Evolutionary conservation across 2,329 filamentous ascomycete genomes (phyloP).

Genomic region (Trichoderma afroharzianum): DNA sequence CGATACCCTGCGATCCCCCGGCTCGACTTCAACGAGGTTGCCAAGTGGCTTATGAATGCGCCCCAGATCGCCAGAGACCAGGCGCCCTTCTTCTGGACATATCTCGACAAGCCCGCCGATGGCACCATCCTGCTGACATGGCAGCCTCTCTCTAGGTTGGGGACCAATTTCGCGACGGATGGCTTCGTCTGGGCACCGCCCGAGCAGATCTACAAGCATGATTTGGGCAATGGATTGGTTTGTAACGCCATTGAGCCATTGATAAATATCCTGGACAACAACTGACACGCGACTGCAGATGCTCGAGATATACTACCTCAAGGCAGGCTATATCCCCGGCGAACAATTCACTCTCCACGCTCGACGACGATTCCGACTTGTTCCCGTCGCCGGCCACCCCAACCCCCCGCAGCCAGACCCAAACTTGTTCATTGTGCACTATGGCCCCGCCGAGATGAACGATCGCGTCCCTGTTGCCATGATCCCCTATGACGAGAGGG

Average conservation of each 20-base stretch:
- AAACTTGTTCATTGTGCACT: conserved; percentile 87
- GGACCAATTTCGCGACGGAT: conserved; percentile 78
- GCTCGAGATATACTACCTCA: conserved; percentile 84
- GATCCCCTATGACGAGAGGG: conserved; percentile 61
- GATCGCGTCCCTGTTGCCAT: conserved; percentile 68
- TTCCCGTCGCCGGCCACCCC: conserved; percentile 66
- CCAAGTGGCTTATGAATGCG: conserved; percentile 78
- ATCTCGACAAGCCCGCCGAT: conserved; percentile 76
- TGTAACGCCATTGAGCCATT: conserved; percentile 24
- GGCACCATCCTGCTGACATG: conserved; percentile 82
- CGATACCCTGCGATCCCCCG: conserved; percentile 72
- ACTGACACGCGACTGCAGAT: conserved; percentile 49
- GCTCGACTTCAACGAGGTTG: conserved; percentile 71
- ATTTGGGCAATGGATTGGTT: conserved; percentile 61
- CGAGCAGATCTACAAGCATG: conserved; percentile 73
- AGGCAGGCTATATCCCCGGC: conserved; percentile 72
- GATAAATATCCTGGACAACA: not conserved
- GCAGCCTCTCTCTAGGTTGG: conserved; percentile 73
- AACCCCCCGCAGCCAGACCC: conserved; percentile 71
- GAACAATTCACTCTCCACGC: conserved; percentile 74
- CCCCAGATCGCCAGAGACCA: conserved; percentile 81
- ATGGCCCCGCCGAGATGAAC: conserved; percentile 70
- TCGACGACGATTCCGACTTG: conserved; percentile 80
- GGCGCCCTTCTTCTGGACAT: conserved; percentile 90
- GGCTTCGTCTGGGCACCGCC: conserved; percentile 86